These are phyloP conservation scores for Aspergillus phoenicis DNA, from an alignment of 2,329 filamentous ascomycete species.

Conservation along the genomic window DNA sequence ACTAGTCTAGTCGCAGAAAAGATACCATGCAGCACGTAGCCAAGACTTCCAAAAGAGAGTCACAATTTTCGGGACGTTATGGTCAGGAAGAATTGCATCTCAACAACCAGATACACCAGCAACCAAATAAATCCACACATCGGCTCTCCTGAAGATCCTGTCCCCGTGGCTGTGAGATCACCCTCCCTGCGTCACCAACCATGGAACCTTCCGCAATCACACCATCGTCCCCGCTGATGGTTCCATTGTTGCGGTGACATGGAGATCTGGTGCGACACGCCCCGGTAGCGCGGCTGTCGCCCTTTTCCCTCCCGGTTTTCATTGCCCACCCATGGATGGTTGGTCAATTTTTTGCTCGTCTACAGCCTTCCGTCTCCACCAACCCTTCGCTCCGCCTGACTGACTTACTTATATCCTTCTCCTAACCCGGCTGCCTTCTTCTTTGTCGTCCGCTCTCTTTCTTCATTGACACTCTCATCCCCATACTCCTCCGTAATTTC, in stretches of 20 bases:
- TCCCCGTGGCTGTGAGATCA: not conserved
- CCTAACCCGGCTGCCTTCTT: not conserved
- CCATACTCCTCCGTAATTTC: too few species aligned
- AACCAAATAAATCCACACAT: not conserved
- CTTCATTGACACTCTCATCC: not conserved
- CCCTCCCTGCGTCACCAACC: not conserved
- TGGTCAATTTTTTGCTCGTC: constrained; percentile 3
- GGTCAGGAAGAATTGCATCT: too few species aligned
- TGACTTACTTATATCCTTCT: constrained; percentile 18
- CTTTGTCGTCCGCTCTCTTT: not conserved
- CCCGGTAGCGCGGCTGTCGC: constrained; percentile 17
- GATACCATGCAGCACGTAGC: too few species aligned
- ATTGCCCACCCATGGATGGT: constrained; percentile 2
- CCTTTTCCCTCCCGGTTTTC: constrained; percentile 28
- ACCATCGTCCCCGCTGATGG: constrained; percentile 28
- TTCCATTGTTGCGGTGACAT: constrained; percentile 28
- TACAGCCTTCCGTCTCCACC: constrained; percentile 15
- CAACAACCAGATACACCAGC: too few species aligned
- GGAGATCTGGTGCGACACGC: constrained; percentile 18
- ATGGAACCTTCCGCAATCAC: constrained; percentile 20
- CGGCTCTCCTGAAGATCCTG: not conserved
- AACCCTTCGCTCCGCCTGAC: not conserved
- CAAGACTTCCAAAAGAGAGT: too few species aligned
- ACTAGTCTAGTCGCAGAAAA: too few species aligned
- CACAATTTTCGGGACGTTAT: too few species aligned